Evolutionary conservation across 2,329 filamentous ascomycete species (phyloP), one percentile per base, ranked within the genome.

Genomic region (Xylaria sp.): DNA sequence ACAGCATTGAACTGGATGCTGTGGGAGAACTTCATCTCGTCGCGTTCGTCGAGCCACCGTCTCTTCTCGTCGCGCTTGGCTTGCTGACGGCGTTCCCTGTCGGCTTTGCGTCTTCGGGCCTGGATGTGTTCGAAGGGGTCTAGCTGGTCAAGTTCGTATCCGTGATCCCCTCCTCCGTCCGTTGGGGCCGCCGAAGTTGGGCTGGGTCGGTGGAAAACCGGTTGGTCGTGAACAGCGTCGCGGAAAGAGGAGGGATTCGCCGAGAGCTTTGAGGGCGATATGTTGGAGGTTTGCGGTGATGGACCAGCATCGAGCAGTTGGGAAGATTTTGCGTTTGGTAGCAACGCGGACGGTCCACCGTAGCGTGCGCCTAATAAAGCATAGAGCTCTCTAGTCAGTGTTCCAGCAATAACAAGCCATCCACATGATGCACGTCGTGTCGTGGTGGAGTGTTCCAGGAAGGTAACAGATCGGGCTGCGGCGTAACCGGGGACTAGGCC

Each of bases 21-120:
- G 74, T 99, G 94, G 17, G 93, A 97, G 81, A 99, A 99, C 87
- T 97, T 97, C 94, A 99, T 99, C 70, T 91, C 90, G 85, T 89
- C 87, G 63, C 80, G 83, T 65, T 87, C 79, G 65, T 90, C 84
- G 66, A 92, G 86, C 80, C 84, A 83, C 69, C 78, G 78, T 72
- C 85, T 82, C 78, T 92, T 92, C 71, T 81, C 78, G 63, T 75
- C 74, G 67, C 80, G 76, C 72, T 83, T 86, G 18, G 69, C 63
- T 58, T 60, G 68, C 62, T 64, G 67, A 48, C 70, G 72, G 37
- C 63, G 59, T 53, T 75, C 69, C 48, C 66, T 68, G 26, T 71
- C 69, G 54, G 66, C 59, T 38, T 54, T 60, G 54, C 68, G 60
- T 46, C 66, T 62, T 39, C 67, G 67, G 46, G 62, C 58, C 47